Evolutionary conservation across 148 eudicot species (phyloP), one percentile per base, ranked within the genome.

Genomic region (Selenicereus undatus): DNA sequence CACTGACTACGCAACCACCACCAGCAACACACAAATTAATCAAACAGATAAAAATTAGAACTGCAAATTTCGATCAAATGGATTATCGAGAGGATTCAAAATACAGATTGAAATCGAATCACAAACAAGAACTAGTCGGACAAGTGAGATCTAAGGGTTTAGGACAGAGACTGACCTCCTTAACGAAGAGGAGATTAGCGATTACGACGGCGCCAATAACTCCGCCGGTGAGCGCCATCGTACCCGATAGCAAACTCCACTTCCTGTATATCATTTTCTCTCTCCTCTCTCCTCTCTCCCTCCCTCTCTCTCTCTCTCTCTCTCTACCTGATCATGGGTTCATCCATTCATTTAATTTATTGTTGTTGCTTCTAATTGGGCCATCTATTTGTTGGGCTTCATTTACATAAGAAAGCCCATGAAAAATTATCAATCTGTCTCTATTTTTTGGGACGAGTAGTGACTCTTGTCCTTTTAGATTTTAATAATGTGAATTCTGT

Each of bases 211-310:
- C 29, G 56, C 84, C 93, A 54, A 88, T 76, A 50, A 91, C 73
- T 16, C 86, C 86, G 48, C 90, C 92, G 65, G 86, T 35, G 35
- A 89, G 77, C 27, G 82, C 88, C 36, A 81, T 84, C 36, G 97
- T 90, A 21, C 88, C 87, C 30, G 90, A 90, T 20, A 93, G 83
- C 82, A 93, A 81, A 88, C 93, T 93, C 95, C 97, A 93, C 79
- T 83, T 93, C 78, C 97, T 80, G 92, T 90, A 86, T 30, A 93
- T 93, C 97, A 93, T 93, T 71, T 32, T 86, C 79, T 75, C 76
- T 58, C 51, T 68, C 51, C 78, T 76, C 79, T 74, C 42, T 58
- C 74, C 29, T 13, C 42, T 16, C 32, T 68, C 45, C 14, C 29
- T 26, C 22, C 39, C 30, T 48, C 54, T 74, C 42, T 58, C 74